Percentiles rank a stretch among this genome's conserved stretches.
These are phyloP conservation scores for Saccharomyces hybrid DNA, from an alignment of 1,139 yeast species.

Conservation along the genomic window DNA sequence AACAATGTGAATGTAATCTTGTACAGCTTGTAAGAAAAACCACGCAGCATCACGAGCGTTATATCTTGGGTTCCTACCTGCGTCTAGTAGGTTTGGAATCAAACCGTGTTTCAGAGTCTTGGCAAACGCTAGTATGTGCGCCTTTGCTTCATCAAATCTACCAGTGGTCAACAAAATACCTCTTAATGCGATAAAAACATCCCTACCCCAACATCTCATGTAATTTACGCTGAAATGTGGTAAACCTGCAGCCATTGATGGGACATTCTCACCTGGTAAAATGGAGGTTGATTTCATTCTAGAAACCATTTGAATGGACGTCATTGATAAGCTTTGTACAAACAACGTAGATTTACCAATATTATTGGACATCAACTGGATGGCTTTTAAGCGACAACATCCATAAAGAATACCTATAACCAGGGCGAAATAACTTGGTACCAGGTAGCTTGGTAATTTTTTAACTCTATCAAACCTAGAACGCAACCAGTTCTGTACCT, in stretches of 20 bases:
- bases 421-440: conserved; percentile 82
- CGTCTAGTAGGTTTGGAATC: conserved; percentile 86
- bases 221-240: conserved; percentile 88
- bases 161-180: conserved; percentile 77
- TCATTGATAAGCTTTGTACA: conserved; percentile 70
- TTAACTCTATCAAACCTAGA: conserved; percentile 59
- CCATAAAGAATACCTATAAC: conserved; percentile 75
- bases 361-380: conserved; percentile 46
- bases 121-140: conserved; percentile 81
- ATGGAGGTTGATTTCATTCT: conserved; percentile 67
- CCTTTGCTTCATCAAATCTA: conserved; percentile 68
- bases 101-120: conserved; percentile 89
- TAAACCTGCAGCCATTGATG: conserved; percentile 89
- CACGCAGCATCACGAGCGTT: conserved; percentile 97
- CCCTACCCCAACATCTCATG: conserved; percentile 99
- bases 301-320: conserved; percentile 86
- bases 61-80: conserved; percentile 88
- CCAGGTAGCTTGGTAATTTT: conserved; percentile 64
- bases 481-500: conserved; percentile 61
- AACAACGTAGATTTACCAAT: conserved; percentile 61
- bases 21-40: conserved; percentile 84
- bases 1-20: conserved; percentile 62
- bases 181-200: conserved; percentile 78
- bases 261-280: conserved; percentile 52
- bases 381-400: conserved; percentile 63